phyloP scores from a whole-genome alignment of 306 rosid species.

The Acacia melanoxylon region DNA sequence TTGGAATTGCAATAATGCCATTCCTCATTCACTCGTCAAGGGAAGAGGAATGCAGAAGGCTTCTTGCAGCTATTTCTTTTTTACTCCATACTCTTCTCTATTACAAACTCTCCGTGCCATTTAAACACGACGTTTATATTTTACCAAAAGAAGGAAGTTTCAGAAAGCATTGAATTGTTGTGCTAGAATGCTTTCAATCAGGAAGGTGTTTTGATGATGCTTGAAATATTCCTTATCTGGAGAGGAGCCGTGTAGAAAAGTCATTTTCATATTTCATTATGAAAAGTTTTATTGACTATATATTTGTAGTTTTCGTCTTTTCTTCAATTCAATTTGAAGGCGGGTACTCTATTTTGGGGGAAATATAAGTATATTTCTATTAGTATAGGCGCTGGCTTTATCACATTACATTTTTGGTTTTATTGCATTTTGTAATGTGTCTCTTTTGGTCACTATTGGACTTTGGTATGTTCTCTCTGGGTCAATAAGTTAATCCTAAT shows the following conservation, averaged over 20 bases:
- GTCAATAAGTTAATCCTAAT: conserved; percentile 18
- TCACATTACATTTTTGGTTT: not conserved
- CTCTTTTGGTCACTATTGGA: not conserved
- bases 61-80: not conserved
- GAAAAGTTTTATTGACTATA: not conserved
- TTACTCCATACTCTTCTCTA: not conserved
- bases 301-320: conserved; percentile 5
- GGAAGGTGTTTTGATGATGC: not conserved
- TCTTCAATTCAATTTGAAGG: conserved; percentile 8
- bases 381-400: not conserved
- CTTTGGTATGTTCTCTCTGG: conserved; percentile 12
- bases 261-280: not conserved
- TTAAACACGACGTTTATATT: not conserved
- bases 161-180: not conserved
- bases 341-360: conserved; percentile 12
- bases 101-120: not conserved
- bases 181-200: conserved; percentile 7
- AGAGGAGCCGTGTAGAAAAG: conserved; percentile 4
- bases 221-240: conserved; percentile 7
- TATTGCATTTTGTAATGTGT: not conserved
- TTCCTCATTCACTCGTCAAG: not conserved
- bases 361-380: not conserved
- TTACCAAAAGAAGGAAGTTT: not conserved
- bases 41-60: not conserved
- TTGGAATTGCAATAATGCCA: not conserved